Percentiles rank a stretch among this genome's conserved stretches.
Conservation (phyloP, 2,329 filamentous ascomycete genomes). For the Ascochyta koolunga region DNA sequence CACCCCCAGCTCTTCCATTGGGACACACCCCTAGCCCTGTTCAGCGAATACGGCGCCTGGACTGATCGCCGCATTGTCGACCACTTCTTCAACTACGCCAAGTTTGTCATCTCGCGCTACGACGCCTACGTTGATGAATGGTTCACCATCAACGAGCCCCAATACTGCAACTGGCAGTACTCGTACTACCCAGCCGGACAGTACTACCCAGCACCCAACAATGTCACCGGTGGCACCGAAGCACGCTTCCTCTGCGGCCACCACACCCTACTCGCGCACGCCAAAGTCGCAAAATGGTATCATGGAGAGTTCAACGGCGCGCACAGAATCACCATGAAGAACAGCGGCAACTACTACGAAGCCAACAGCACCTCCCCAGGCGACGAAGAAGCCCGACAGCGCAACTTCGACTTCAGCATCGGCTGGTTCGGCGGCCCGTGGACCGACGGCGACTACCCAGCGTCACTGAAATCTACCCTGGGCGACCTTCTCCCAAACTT, state of each 20-base stretch:
- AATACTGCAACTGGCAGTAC: constrained; percentile 59
- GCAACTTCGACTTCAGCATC: constrained; percentile 51
- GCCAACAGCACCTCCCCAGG: constrained; percentile 45
- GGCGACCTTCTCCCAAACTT: constrained; percentile 49
- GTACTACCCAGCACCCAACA: constrained; percentile 55
- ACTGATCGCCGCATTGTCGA: constrained; percentile 49
- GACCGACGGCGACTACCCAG: constrained; percentile 53
- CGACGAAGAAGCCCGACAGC: constrained; percentile 46
- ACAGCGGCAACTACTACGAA: constrained; percentile 51
- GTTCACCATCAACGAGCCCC: constrained; percentile 52
- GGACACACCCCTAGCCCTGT: constrained; percentile 52
- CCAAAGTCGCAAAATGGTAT: constrained; percentile 54
- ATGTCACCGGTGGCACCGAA: constrained; percentile 47
- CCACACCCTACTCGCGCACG: constrained; percentile 52
- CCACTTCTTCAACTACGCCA: constrained; percentile 52
- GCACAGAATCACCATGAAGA: constrained; percentile 53
- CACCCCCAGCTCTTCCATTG: constrained; percentile 46
- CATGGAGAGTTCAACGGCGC: constrained; percentile 53
- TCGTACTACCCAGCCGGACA: constrained; percentile 51
- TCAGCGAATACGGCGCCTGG: constrained; percentile 52
- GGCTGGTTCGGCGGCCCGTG: constrained; percentile 57
- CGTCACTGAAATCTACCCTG: constrained; percentile 48
- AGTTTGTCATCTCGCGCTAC: constrained; percentile 51
- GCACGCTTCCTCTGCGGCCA: constrained; percentile 55
- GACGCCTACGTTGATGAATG: constrained; percentile 50